Conservation (phyloP, 495 filamentous ascomycete genomes). For the Astrothelium subdiscretum region DNA sequence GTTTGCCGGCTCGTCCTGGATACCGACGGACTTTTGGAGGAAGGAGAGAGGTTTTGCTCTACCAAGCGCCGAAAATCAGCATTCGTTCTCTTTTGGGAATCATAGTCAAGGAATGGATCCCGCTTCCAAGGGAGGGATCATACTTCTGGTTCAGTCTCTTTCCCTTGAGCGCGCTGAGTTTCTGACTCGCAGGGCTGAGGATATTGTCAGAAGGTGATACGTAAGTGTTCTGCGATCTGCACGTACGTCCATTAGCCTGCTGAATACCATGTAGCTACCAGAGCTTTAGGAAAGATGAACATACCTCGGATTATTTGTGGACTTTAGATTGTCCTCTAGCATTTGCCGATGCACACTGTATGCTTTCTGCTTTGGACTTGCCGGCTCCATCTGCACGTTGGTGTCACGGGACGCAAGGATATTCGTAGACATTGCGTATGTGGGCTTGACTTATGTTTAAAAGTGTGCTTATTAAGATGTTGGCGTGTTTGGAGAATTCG, state of each 20-base stretch:
- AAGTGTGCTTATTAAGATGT: neutral
- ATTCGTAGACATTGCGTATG: slow-evolving; percentile 22
- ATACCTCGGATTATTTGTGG: slow-evolving; percentile 36
- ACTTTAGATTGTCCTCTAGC: slow-evolving; percentile 3
- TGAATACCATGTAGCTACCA: neutral
- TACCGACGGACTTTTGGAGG: neutral
- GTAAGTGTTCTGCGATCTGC: slow-evolving; percentile 36
- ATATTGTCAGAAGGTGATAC: slow-evolving; percentile 88
- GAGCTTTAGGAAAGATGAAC: neutral
- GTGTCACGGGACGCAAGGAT: slow-evolving; percentile 47
- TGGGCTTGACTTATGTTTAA: neutral
- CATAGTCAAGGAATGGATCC: neutral
- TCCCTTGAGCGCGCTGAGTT: slow-evolving; percentile 70
- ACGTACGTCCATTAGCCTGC: neutral
- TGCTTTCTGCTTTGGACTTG: slow-evolving; percentile 6
- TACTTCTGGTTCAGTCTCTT: slow-evolving; percentile 31
- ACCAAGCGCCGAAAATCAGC: neutral
- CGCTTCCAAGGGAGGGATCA: neutral
- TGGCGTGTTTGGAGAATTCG: neutral
- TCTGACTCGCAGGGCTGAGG: slow-evolving; percentile 87
- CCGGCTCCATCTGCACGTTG: slow-evolving; percentile 37
- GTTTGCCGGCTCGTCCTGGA: neutral
- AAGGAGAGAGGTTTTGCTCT: neutral
- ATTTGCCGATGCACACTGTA: neutral
- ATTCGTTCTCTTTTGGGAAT: too few species aligned